phyloP scores from a whole-genome alignment of 257 asterid genomes.

The Solanum rostratum region DNA sequence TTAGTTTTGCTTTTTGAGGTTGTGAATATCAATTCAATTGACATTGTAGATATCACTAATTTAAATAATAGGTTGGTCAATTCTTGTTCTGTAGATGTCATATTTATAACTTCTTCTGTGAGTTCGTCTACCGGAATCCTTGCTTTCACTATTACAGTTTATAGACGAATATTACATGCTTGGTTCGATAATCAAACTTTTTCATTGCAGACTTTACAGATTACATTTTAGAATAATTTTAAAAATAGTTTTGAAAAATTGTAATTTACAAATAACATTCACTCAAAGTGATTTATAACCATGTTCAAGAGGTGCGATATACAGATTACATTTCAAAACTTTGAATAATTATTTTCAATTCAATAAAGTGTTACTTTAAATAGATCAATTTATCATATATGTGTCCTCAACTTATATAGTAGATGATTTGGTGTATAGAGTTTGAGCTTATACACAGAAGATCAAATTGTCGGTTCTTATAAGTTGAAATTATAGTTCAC shows the following conservation, averaged over 20 bases:
- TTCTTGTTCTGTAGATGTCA: not conserved
- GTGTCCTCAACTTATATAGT: no score
- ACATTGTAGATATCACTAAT: constrained; percentile 6
- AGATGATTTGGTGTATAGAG: no score
- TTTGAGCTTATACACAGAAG: no score
- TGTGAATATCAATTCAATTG: constrained; percentile 9
- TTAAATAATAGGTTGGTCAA: not conserved
- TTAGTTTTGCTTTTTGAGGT: not conserved
- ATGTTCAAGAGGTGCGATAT: not conserved
- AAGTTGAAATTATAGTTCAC: no score
- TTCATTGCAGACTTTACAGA: no score
- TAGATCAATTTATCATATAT: no score
- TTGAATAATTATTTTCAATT: no score
- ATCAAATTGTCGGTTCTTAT: no score
- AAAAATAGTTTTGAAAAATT: not conserved
- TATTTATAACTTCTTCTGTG: not conserved
- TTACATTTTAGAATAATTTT: not conserved
- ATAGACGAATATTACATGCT: not conserved
- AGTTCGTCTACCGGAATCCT: not conserved
- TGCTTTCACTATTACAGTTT: not conserved
- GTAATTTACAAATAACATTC: not conserved
- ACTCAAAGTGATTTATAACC: no score
- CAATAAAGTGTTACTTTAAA: no score
- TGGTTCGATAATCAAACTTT: no score
- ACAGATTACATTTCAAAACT: not conserved